These are phyloP conservation scores for Trichoderma breve DNA, from an alignment of 2,329 filamentous ascomycete genomes.

Conservation along the genomic window DNA sequence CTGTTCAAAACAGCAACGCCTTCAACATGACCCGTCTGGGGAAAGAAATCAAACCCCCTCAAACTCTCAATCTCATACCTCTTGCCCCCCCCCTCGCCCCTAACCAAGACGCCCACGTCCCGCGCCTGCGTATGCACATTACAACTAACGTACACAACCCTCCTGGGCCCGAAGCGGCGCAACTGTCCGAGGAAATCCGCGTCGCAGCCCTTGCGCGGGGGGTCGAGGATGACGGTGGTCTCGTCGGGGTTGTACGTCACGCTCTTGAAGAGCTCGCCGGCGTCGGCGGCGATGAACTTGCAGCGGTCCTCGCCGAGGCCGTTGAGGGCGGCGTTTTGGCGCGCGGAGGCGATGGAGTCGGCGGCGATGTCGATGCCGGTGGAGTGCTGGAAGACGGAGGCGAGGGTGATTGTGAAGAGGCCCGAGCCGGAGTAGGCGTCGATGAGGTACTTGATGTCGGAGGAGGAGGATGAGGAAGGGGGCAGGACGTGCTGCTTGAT, in stretches of 20 bases:
- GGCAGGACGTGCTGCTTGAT: constrained; percentile 75
- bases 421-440: constrained; percentile 97
- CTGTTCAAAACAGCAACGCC: constrained; percentile 64
- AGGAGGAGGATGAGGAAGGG: constrained; percentile 34
- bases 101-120: constrained; percentile 84
- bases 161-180: constrained; percentile 69
- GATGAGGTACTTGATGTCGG: constrained; percentile 77
- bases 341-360: constrained; percentile 74
- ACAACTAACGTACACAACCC: constrained; percentile 92
- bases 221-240: constrained; percentile 92
- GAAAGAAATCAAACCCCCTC: constrained; percentile 95
- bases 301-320: constrained; percentile 65
- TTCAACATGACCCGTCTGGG: constrained; percentile 74
- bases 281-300: constrained; percentile 86
- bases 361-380: constrained; percentile 88
- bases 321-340: constrained; percentile 76
- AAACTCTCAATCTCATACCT: constrained; percentile 87
- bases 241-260: constrained; percentile 72
- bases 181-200: constrained; percentile 79
- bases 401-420: constrained; percentile 93
- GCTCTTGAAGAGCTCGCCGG: constrained; percentile 74
- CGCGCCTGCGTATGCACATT: constrained; percentile 97
- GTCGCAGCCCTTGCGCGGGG: constrained; percentile 94
- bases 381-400: constrained; percentile 76
- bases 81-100: constrained; percentile 53